Base-by-base conservation (phyloP, 2,329 filamentous ascomycete species). In the Sporothrix schenckii region DNA sequence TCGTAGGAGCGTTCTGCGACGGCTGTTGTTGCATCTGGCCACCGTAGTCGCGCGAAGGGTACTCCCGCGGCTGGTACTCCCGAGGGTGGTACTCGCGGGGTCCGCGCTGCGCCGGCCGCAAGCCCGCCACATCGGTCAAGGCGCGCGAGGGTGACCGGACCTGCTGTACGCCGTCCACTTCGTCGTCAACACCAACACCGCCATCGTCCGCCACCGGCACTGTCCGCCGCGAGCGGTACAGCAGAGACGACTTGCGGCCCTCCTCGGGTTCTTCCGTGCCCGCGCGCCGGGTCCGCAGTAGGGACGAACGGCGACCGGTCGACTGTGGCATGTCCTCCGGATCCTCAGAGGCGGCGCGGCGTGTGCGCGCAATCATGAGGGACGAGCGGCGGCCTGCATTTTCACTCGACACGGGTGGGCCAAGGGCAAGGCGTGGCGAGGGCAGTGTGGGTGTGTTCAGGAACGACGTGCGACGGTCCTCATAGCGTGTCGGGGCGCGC, bases 91-190 rank as follows among this genome's bases (percentile, higher is more conserved):
- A 82, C 41, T 44, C 41, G 14, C 41, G 11, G 41, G 41, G 41
- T 44, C 85, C 83, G 56, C 83, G 80, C 3, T 78, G 77, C 69
- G 73, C 75, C 70, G 75, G 75, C 72, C 74, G 80, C 72, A 73
- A 78, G 75, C 73, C 76, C 39, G 80, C 83, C 68, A 84, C 81
- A 71, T 90, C 88, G 0, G 87, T 89, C 49, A 81, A 79, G 4
- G 87, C 87, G 30, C 88, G 82, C 4, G 88, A 89, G 0, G 87
- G 86, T 2, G 84, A 82, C n/a, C 85, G 83, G 3, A 73, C 85
- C 83, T 44, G 82, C 80, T n/a, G 21, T 2, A n/a, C n/a, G n/a
- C 16, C 52, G 44, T 52, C 65, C 16, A 47, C 24, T 13, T 66
- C 66, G 11, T 85, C 83, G 1, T 86, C 84, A 19, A 16, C 34